These are phyloP conservation scores for Escallonia herrerae DNA, from an alignment of 129 eudicot species.

Conservation along the genomic window DNA sequence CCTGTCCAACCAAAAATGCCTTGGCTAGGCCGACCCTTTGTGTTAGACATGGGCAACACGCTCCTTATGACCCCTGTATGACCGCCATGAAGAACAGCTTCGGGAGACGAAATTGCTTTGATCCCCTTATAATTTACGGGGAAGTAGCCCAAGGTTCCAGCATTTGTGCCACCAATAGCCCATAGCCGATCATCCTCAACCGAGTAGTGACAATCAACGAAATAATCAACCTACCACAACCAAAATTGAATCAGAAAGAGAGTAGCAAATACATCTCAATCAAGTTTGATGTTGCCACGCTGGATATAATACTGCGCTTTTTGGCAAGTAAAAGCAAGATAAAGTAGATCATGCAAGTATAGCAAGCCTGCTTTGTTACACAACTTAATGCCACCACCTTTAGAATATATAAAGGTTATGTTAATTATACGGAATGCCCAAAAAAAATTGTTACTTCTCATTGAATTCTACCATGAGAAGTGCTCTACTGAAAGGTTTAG, in stretches of 20 bases:
- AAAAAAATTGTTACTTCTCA: too few relatives aligned
- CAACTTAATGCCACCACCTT: too few relatives aligned
- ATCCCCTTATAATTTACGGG: conserved; percentile 49
- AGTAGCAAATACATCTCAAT: too few relatives aligned
- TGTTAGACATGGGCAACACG: conserved; percentile 45
- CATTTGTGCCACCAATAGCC: conserved; percentile 85
- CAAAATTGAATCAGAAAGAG: background rate
- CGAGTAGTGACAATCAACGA: conserved; percentile 93
- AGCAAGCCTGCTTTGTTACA: too few relatives aligned
- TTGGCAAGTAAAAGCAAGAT: too few relatives aligned
- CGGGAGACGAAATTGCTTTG: conserved; percentile 54
- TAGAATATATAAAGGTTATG: too few relatives aligned
- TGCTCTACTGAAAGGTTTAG: background rate
- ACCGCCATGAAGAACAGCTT: conserved; percentile 88
- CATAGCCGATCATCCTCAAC: conserved; percentile 55
- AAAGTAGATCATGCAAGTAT: too few relatives aligned
- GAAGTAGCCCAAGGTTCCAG: conserved; percentile 85
- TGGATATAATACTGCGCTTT: too few relatives aligned
- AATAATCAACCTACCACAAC: conserved; percentile 74
- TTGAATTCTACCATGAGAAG: too few relatives aligned
- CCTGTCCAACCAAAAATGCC: conserved; percentile 95
- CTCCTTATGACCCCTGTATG: conserved; percentile 78
- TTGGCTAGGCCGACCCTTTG: conserved; percentile 27
- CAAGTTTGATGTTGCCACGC: too few relatives aligned
- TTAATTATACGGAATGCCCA: too few relatives aligned